These are phyloP conservation scores for Effrenium voratum DNA, from an alignment of 73 alveolate genomes.

Conservation along the genomic window DNA sequence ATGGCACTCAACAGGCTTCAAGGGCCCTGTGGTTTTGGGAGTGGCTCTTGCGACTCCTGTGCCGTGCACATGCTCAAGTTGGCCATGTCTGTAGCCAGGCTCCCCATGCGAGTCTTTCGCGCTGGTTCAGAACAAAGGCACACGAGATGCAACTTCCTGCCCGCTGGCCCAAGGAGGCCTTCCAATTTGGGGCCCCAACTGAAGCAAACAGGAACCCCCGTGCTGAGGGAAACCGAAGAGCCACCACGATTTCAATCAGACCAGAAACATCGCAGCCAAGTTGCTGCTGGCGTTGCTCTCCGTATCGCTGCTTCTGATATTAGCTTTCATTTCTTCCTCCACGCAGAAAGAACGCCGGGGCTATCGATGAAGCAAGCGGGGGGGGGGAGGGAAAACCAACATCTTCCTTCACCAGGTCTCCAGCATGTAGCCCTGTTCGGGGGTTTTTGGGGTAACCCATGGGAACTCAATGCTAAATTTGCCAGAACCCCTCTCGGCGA, in stretches of 20 bases:
- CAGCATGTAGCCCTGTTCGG: not conserved
- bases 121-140: not conserved
- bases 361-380: not conserved
- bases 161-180: not conserved
- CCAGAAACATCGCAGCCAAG: not conserved
- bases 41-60: not conserved
- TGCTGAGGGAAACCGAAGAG: not conserved
- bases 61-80: not conserved
- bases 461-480: not conserved
- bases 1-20: not conserved
- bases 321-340: slow-evolving; percentile 30
- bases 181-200: not conserved
- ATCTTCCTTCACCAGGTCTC: not conserved
- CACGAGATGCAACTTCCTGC: not conserved
- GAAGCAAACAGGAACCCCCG: not conserved
- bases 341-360: no score
- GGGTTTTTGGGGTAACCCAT: not conserved
- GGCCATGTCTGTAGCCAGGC: not conserved
- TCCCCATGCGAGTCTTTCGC: not conserved
- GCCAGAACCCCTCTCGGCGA: not conserved
- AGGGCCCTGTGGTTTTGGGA: not conserved
- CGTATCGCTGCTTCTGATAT: slow-evolving; percentile 31
- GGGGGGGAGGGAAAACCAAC: not conserved
- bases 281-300: slow-evolving; percentile 50
- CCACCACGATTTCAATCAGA: no score